A percentile compares a stretch with the other conserved stretches of the same genome.
These are phyloP conservation scores for Pythium brachiatum DNA, from an alignment of 352 stramenopile genomes.

Conservation along the genomic window DNA sequence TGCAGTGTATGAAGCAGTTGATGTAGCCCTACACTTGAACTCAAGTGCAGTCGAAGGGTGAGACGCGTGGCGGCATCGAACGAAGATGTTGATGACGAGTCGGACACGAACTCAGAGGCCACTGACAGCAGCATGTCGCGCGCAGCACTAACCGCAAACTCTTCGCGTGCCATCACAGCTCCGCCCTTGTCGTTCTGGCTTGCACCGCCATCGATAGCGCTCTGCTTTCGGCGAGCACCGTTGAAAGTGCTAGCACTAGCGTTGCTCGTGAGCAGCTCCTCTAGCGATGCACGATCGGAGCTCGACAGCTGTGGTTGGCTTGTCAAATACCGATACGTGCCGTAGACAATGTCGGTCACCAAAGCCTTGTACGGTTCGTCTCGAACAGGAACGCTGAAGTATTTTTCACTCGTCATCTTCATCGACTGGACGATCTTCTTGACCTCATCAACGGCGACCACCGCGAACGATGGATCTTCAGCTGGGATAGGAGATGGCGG, in stretches of 20 bases:
- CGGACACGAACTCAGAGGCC: not conserved
- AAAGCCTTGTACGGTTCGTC: slow-evolving; percentile 25
- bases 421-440: slow-evolving; percentile 32
- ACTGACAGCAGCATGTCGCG: slow-evolving; percentile 13
- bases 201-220: not conserved
- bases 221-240: slow-evolving; percentile 3
- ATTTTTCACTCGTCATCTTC: slow-evolving; percentile 50
- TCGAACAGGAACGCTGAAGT: slow-evolving; percentile 57
- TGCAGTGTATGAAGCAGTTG: slow-evolving; percentile 14
- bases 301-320: not conserved
- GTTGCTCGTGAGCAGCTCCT: slow-evolving; percentile 27
- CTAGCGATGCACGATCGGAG: slow-evolving; percentile 1
- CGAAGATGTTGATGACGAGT: not conserved
- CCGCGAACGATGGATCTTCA: not conserved
- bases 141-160: slow-evolving; percentile 8
- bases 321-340: slow-evolving; percentile 26
- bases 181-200: not conserved
- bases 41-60: slow-evolving; percentile 12
- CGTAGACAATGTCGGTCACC: slow-evolving; percentile 41
- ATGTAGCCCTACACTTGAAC: slow-evolving; percentile 13
- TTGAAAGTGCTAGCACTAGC: slow-evolving; percentile 24
- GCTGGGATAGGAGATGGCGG: not conserved
- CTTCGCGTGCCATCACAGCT: slow-evolving; percentile 12
- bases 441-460: slow-evolving; percentile 6
- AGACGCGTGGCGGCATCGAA: not conserved